Conservation (phyloP, 495 filamentous ascomycete genomes). For the Chaetomium tenue region DNA sequence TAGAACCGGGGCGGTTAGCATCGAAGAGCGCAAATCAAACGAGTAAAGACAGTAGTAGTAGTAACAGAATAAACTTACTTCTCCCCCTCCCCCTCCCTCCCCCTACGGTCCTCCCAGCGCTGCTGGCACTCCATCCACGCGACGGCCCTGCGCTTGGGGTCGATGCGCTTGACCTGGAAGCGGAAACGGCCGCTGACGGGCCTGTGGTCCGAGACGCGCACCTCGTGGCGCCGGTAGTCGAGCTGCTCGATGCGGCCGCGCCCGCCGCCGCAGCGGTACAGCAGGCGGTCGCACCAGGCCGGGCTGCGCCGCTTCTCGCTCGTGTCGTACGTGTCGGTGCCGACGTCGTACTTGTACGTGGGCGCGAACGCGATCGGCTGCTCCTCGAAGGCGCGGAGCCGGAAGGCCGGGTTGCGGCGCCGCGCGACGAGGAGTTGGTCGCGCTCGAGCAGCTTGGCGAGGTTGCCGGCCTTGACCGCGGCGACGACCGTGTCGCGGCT, state of each 20-base stretch:
- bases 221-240: constrained; percentile 85
- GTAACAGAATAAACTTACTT: constrained; percentile 42
- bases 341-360: constrained; percentile 98
- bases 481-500: constrained; percentile 85
- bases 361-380: constrained; percentile 84
- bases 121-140: constrained; percentile 70
- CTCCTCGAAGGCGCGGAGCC: constrained; percentile 82
- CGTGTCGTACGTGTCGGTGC: constrained; percentile 88
- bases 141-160: constrained; percentile 58
- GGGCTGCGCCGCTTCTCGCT: constrained; percentile 94
- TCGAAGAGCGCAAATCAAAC: neutral
- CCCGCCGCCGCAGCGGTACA: constrained; percentile 65
- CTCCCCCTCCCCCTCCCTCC: constrained; percentile 58
- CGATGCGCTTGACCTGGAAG: constrained; percentile 76
- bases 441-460: constrained; percentile 86
- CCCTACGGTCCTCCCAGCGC: constrained; percentile 68
- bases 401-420: constrained; percentile 83
- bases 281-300: constrained; percentile 92
- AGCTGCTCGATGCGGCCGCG: constrained; percentile 78
- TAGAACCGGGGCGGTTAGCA: constrained; percentile 22
- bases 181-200: constrained; percentile 84
- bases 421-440: constrained; percentile 87
- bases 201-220: constrained; percentile 85
- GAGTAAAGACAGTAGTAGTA: neutral
- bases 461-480: constrained; percentile 72